These are phyloP conservation scores for Globisporangium spinosum DNA, from an alignment of 352 stramenopile species.

Conservation along the genomic window DNA sequence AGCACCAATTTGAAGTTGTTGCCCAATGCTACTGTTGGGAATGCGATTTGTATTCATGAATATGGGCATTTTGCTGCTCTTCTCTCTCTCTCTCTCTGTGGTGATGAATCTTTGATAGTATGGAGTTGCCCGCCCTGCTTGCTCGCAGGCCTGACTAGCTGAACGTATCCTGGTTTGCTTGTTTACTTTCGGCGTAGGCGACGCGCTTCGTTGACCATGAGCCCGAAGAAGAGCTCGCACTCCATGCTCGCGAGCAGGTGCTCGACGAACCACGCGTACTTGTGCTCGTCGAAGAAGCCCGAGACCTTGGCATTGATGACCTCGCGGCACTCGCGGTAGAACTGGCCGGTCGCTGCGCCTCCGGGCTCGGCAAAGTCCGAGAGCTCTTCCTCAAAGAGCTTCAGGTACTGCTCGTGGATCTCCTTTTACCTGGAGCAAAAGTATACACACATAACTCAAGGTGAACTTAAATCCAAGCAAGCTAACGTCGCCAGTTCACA, in stretches of 20 bases:
- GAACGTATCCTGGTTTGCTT: not conserved
- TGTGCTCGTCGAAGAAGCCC: constrained; percentile 65
- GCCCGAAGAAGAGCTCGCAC: constrained; percentile 76
- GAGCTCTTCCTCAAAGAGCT: constrained; percentile 68
- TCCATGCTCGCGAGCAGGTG: constrained; percentile 77
- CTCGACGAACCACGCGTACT: constrained; percentile 76
- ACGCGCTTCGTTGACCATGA: constrained; percentile 78
- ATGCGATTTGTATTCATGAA: not conserved
- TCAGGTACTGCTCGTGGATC: constrained; percentile 68
- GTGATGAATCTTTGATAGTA: not conserved
- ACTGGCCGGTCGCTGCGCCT: constrained; percentile 57
- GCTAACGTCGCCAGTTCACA: not conserved
- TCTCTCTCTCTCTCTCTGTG: not conserved
- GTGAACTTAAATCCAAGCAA: not conserved
- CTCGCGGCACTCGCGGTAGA: constrained; percentile 64
- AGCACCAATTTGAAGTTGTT: not conserved
- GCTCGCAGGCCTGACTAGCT: not conserved
- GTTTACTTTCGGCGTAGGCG: constrained; percentile 56
- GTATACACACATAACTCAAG: not conserved
- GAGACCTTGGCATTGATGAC: constrained; percentile 59
- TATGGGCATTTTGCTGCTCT: not conserved
- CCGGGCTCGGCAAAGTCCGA: constrained; percentile 74
- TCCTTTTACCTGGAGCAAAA: constrained; percentile 52
- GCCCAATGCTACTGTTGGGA: not conserved
- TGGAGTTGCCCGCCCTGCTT: not conserved